phyloP scores from a whole-genome alignment of 2,329 filamentous ascomycete genomes.

The Orbilia ellipsospora region DNA sequence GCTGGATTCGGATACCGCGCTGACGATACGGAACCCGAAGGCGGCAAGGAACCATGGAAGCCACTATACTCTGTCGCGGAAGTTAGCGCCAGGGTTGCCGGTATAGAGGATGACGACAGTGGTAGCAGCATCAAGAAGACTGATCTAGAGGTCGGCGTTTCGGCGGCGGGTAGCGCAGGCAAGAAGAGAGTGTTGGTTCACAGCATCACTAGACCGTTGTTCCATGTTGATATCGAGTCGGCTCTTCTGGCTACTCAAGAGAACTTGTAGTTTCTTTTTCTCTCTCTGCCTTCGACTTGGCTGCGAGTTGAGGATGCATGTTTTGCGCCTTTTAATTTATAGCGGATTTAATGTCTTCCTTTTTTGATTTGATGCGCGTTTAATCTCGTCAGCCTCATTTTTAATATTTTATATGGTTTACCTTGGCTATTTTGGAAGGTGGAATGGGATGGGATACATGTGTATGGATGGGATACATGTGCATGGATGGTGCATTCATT shows the following conservation, averaged over 20 bases:
- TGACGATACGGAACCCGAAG: slow-evolving; percentile 66
- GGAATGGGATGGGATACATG: too few relatives aligned
- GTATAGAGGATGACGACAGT: slow-evolving; percentile 57
- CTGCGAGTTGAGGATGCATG: too few relatives aligned
- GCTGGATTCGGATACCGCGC: slow-evolving; percentile 87
- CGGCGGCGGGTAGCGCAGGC: slow-evolving; percentile 60
- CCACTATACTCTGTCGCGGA: slow-evolving; percentile 96
- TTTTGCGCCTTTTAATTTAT: too few relatives aligned
- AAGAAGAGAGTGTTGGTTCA: slow-evolving; percentile 75
- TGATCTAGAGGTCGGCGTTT: slow-evolving; percentile 60
- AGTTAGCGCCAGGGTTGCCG: slow-evolving; percentile 75
- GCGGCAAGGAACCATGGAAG: slow-evolving; percentile 71
- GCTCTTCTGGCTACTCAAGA: slow-evolving; percentile 87
- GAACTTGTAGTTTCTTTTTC: slow-evolving; percentile 65
- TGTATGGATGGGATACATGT: too few relatives aligned
- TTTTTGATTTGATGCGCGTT: too few relatives aligned
- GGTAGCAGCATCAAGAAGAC: slow-evolving; percentile 60
- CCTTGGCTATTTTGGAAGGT: too few relatives aligned
- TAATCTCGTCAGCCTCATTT: too few relatives aligned
- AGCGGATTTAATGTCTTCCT: too few relatives aligned
- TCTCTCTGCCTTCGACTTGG: too few relatives aligned
- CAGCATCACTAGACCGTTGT: slow-evolving; percentile 88
- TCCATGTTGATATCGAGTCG: slow-evolving; percentile 91
- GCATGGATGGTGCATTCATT: too few relatives aligned
- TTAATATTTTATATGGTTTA: too few relatives aligned